These are phyloP conservation scores for Neofusicoccum kwambonambiense DNA, from an alignment of 2,329 filamentous ascomycete genomes.

Conservation along the genomic window DNA sequence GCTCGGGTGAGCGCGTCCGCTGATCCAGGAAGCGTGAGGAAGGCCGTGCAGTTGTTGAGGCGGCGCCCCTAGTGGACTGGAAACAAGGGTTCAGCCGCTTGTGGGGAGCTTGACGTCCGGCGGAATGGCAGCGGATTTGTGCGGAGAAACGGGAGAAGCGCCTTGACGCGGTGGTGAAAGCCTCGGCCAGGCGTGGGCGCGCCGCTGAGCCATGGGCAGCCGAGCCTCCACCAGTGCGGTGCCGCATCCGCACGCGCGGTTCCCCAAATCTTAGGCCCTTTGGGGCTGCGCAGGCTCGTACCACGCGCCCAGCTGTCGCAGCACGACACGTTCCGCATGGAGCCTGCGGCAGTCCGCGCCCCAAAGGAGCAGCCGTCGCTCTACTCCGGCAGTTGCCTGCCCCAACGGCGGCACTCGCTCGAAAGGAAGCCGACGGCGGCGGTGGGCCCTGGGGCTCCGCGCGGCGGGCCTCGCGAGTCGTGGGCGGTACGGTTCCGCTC, in stretches of 20 bases:
- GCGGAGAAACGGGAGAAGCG: constrained; percentile 12
- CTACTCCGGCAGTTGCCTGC: not conserved
- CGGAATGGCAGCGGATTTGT: constrained; percentile 2
- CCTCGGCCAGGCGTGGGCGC: constrained; percentile 8
- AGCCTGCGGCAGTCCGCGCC: not conserved
- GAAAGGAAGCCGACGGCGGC: constrained; percentile 34
- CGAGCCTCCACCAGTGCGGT: constrained; percentile 12
- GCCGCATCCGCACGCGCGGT: constrained; percentile 13
- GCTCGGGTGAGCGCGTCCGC: constrained; percentile 17
- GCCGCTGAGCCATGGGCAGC: constrained; percentile 2
- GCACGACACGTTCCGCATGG: not conserved
- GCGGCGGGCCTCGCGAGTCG: constrained; percentile 7
- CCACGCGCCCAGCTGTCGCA: not conserved
- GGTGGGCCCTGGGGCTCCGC: constrained; percentile 2
- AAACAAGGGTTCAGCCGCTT: not conserved
- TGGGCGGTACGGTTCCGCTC: constrained; percentile 14
- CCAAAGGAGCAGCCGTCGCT: not conserved
- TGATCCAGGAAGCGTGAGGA: not conserved
- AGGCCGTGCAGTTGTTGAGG: constrained; percentile 7
- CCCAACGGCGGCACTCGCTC: constrained; percentile 30
- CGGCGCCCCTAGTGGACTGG: not conserved
- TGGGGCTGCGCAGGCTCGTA: not conserved
- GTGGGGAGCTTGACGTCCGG: not conserved
- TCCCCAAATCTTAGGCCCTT: not conserved
- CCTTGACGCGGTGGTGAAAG: not conserved